Evolutionary conservation across 2,329 filamentous ascomycete genomes (phyloP).

Genomic region (Acephala macrosclerotiorum): DNA sequence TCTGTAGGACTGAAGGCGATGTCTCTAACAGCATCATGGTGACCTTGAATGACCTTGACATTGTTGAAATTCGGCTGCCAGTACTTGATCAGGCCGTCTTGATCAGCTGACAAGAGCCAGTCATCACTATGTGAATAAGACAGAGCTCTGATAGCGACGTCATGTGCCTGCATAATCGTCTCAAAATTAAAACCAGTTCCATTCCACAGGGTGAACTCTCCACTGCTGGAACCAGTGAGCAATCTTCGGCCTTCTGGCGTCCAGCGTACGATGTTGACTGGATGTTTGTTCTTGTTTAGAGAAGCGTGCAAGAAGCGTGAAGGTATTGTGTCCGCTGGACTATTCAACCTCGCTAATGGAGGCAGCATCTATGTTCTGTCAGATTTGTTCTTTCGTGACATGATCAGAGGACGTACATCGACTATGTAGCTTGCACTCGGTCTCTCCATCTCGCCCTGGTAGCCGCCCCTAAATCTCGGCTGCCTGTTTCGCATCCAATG

Average conservation of each 20-base stretch:
- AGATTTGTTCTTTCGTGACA: constrained; percentile 11
- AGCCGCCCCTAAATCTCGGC: constrained; percentile 76
- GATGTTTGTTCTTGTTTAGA: constrained; percentile 96
- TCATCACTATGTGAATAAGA: constrained; percentile 95
- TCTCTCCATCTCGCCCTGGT: constrained; percentile 79
- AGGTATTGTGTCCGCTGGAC: constrained; percentile 85
- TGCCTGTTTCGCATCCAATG: constrained; percentile 90
- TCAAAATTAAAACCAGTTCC: constrained; percentile 99
- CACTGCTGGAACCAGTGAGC: constrained; percentile 92
- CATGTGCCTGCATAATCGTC: constrained; percentile 98
- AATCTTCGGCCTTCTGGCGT: constrained; percentile 93
- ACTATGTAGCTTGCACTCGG: constrained; percentile 90
- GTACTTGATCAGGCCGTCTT: constrained; percentile 96
- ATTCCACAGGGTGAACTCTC: constrained; percentile 98
- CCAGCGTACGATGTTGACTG: constrained; percentile 96
- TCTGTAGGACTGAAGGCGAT: constrained; percentile 94
- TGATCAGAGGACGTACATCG: constrained; percentile 65
- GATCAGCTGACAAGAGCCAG: constrained; percentile 95
- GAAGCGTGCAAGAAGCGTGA: constrained; percentile 98
- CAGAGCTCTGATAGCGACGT: constrained; percentile 82
- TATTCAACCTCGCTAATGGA: constrained; percentile 76
- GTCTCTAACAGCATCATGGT: constrained; percentile 88
- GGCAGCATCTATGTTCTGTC: constrained; percentile 75
- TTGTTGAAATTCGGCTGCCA: constrained; percentile 99
- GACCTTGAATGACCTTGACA: constrained; percentile 91